Evolutionary conservation across 441 rosid genomes (phyloP), one percentile per base, ranked within the genome.

Genomic region (Cnidoscolus chayamansa): DNA sequence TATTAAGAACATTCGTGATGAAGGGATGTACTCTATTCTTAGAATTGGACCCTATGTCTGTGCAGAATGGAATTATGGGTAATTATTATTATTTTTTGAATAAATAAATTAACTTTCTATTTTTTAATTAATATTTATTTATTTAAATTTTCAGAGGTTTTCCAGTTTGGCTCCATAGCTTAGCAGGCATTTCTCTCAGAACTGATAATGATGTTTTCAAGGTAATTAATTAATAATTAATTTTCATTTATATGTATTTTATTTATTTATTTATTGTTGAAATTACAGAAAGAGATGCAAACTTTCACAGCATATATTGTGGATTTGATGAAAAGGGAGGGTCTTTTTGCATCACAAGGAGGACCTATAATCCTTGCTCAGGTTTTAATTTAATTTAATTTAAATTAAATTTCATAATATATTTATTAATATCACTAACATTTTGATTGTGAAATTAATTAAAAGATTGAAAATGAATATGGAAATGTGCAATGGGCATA

Each of bases 31-130:
- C 64, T 86, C 69, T 2, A 75, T 86, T 59, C 86, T 90, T 10
- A 78, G 96, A 4, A 83, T 90, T 37, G 93, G 96, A 37, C 96
- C 93, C 0, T 90, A 83, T 63, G 83, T 82, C 57, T 83, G 86
- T 79, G 89, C 90, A 7, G 91, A 90, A 67, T 90, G 96, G 91
- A 86, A 67, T 65, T 86, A 84, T 47, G 91, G 93, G 90, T 85
- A 78, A 10, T 40, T 65, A 19, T 19, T 25, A 19, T 53, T 25
- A 35, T 35, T 2, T 35, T 0, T 57, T 13, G n/a, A 56, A 35
- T 2, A 35, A 35, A 35, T 35, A 35, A 35, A 35, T 35, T 35
- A 49, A 11, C 45, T 16, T 25, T 9, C 4, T 0, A 31, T 9
- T 12, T 11, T 47, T 15, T 53, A 20, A 15, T 13, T 61, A 54